These are phyloP conservation scores for Williopsis jadinii DNA, from an alignment of 1,139 yeast genomes.

Conservation along the genomic window DNA sequence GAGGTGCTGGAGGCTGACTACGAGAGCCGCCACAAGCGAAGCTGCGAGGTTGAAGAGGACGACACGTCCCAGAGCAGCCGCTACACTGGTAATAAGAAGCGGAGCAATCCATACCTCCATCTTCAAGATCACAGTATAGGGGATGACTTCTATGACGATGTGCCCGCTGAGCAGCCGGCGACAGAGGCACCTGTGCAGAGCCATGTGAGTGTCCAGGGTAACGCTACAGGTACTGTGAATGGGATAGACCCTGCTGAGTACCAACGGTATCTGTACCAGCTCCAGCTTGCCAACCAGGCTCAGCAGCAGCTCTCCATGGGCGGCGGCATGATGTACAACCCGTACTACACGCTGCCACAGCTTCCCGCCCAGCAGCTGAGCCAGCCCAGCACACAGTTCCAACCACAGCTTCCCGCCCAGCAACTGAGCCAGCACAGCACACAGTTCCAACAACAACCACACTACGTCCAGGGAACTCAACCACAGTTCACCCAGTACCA, in stretches of 20 bases:
- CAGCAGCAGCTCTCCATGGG: no score
- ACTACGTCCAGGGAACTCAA: no score
- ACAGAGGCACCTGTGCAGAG: background rate
- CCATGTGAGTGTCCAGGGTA: background rate
- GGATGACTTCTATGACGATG: conserved; percentile 2
- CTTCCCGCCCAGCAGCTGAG: background rate
- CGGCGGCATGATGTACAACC: no score
- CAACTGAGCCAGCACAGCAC: background rate
- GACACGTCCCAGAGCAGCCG: no score
- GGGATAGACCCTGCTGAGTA: no score
- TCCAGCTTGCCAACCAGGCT: no score
- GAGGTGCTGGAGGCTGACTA: conserved; percentile 9
- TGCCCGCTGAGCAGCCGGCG: background rate
- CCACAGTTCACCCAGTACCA: background rate
- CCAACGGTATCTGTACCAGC: no score
- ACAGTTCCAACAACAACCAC: background rate
- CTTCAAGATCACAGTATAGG: background rate
- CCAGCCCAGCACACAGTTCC: background rate
- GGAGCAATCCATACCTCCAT: no score
- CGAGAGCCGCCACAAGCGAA: background rate
- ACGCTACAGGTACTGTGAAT: no score
- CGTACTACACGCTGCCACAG: background rate
- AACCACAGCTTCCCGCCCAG: background rate
- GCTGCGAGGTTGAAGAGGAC: no score
- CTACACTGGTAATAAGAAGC: no score